phyloP scores from a whole-genome alignment of 352 stramenopile species.

The Pythium brassicae region DNA sequence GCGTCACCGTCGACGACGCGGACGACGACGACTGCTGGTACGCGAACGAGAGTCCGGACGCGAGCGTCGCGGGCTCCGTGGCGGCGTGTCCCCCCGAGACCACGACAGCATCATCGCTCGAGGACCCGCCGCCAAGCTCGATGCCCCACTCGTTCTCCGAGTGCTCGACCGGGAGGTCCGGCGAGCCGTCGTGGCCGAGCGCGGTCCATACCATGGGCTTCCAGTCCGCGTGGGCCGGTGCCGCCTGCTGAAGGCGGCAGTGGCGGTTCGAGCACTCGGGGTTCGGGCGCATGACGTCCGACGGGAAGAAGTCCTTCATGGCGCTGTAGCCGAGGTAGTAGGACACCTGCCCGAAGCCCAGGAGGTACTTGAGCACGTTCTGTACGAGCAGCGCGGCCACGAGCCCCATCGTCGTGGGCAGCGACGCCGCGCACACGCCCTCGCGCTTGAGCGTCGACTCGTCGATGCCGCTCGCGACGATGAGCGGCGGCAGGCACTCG shows the following conservation, averaged over 20 bases:
- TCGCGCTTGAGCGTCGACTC: slow-evolving; percentile 87
- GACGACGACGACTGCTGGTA: slow-evolving; percentile 35
- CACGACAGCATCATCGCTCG: not conserved
- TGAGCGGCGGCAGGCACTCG: slow-evolving; percentile 83
- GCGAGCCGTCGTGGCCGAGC: slow-evolving; percentile 45
- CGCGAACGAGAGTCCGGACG: slow-evolving; percentile 56
- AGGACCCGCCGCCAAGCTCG: slow-evolving; percentile 32
- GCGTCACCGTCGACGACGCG: slow-evolving; percentile 2
- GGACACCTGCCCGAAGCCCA: slow-evolving; percentile 82
- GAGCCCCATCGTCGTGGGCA: slow-evolving; percentile 89
- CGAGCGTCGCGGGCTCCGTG: slow-evolving; percentile 20
- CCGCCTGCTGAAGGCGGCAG: slow-evolving; percentile 69
- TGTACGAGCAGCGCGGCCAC: slow-evolving; percentile 84
- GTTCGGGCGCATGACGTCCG: slow-evolving; percentile 77
- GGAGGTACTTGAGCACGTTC: slow-evolving; percentile 85
- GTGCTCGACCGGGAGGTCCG: slow-evolving; percentile 49
- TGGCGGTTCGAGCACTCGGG: slow-evolving; percentile 76
- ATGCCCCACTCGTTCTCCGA: slow-evolving; percentile 89
- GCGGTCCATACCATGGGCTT: slow-evolving; percentile 70
- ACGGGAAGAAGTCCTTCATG: slow-evolving; percentile 87
- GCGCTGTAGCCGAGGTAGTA: slow-evolving; percentile 88
- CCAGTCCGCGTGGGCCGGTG: slow-evolving; percentile 41
- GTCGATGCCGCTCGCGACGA: slow-evolving; percentile 82
- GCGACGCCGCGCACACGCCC: slow-evolving; percentile 82
- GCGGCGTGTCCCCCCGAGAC: slow-evolving; percentile 2